Percentiles rank a stretch among this genome's conserved stretches.
Conservation (phyloP, 129 eudicot genomes). For the Centaurea solstitialis region DNA sequence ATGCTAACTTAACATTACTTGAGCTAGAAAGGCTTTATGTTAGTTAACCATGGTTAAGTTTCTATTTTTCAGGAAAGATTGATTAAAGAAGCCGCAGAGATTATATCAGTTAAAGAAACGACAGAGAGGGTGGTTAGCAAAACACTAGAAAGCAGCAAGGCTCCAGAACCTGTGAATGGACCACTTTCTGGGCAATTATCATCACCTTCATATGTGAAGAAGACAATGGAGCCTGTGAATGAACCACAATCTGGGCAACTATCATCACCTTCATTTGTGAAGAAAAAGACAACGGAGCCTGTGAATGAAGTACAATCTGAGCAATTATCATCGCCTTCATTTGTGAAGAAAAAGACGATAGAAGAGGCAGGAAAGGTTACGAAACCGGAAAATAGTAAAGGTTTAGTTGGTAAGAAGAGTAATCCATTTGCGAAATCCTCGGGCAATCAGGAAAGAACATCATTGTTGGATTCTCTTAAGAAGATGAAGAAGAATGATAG, state of each 20-base stretch:
- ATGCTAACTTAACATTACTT: not conserved
- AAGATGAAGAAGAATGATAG: conserved; percentile 61
- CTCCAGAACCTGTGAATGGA: conserved; percentile 28
- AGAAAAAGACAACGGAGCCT: conserved; percentile 25
- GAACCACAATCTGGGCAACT: not conserved
- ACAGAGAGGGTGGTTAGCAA: conserved; percentile 11
- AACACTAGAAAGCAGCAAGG: conserved; percentile 42
- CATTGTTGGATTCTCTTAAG: conserved; percentile 84
- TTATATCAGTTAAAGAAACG: conserved; percentile 17
- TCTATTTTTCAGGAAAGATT: conserved; percentile 61
- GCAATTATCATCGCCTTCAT: conserved; percentile 37
- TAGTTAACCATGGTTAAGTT: not conserved
- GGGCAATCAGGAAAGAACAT: conserved; percentile 52
- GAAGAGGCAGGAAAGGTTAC: conserved; percentile 38
- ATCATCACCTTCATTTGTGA: not conserved
- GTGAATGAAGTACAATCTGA: conserved; percentile 33
- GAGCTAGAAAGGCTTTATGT: not conserved
- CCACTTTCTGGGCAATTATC: not conserved
- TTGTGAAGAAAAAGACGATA: conserved; percentile 38
- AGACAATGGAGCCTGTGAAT: conserved; percentile 21
- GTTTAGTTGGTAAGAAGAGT: conserved; percentile 32
- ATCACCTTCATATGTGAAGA: not conserved
- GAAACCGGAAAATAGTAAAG: conserved; percentile 33
- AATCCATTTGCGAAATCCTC: conserved; percentile 92
- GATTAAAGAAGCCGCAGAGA: conserved; percentile 47